Percentiles rank a stretch among this genome's conserved stretches.
phyloP scores from a whole-genome alignment of 139 green algal genomes.

The Pleodorina starrii region DNA sequence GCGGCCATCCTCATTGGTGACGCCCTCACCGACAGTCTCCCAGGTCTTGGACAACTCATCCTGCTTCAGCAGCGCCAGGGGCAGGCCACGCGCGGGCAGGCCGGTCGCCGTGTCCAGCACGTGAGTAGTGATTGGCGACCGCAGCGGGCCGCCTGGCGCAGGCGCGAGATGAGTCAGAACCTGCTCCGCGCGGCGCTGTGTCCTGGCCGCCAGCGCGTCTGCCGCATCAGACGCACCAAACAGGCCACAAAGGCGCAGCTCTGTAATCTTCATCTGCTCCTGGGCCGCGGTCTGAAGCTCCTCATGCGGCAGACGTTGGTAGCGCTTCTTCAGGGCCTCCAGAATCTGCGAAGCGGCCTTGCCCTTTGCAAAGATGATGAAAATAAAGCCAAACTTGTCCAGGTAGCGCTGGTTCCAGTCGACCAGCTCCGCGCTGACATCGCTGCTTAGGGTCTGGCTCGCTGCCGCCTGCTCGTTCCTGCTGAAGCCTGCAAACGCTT shows the following conservation, averaged over 20 bases:
- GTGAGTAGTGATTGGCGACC: slow-evolving; percentile 95
- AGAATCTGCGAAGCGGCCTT: slow-evolving; percentile 80
- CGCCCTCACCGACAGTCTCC: slow-evolving; percentile 63
- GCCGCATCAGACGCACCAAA: slow-evolving; percentile 35
- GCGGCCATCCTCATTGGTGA: slow-evolving; percentile 88
- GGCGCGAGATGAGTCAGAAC: slow-evolving; percentile 38
- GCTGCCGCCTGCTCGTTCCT: slow-evolving; percentile 42
- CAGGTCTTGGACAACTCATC: slow-evolving; percentile 64
- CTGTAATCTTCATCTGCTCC: slow-evolving; percentile 98
- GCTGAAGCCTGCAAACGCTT: slow-evolving; percentile 57
- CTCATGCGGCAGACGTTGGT: slow-evolving; percentile 63
- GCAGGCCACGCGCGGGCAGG: slow-evolving; percentile 82
- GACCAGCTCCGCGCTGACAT: slow-evolving; percentile 64
- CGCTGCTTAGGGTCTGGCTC: neutral
- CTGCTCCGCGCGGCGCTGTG: slow-evolving; percentile 62
- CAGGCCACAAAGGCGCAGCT: slow-evolving; percentile 86
- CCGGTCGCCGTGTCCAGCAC: slow-evolving; percentile 92
- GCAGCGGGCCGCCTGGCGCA: slow-evolving; percentile 24
- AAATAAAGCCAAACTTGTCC: slow-evolving; percentile 93
- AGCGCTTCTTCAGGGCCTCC: slow-evolving; percentile 63
- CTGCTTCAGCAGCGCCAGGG: slow-evolving; percentile 74
- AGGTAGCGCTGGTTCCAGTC: slow-evolving; percentile 82
- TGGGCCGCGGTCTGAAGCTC: slow-evolving; percentile 80
- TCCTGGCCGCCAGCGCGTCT: neutral
- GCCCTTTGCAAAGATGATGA: slow-evolving; percentile 93